Evolutionary conservation across 495 filamentous ascomycete genomes (phyloP), one percentile per base, ranked within the genome.

Genomic region (Xylaria palmicola): DNA sequence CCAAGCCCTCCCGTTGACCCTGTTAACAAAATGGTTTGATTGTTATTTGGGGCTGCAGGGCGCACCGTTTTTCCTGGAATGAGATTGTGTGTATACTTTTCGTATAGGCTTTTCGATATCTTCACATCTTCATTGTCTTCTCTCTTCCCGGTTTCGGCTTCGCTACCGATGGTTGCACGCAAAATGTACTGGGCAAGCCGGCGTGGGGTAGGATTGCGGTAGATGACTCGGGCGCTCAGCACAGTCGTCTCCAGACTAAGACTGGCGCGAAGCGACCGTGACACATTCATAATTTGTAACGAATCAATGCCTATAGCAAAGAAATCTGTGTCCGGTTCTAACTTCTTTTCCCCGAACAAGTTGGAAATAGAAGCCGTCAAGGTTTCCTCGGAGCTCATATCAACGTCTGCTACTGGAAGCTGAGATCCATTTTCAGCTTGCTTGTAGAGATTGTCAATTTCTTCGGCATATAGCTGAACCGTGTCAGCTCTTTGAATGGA

Each of bases 1-100:
- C 84, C 83, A 2, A 87, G 66, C 1, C 73, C 70, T 17, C 83
- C 82, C 2, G 83, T 85, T 3, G 79, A 77, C 20, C 83, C 83
- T 1, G 81, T 86, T 24, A 86, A 71, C n/a, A 85, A 57, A 22
- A 84, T 66, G 0, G 75, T 66, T 53, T 75, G 71, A 37, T 60
- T 51, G 17, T 68, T 49, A 34, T 68, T 64, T 26, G 57, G 56
- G 7, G 74, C 65, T 2, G 63, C 36, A 4, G 68, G 63, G 49
- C 69, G 72, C 63, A 67, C 43, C 13, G 41, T 9, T 30, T 27
- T 53, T 0, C 53, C 61, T 0, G 24, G 1, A 0, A 68, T 68
- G 41, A 73, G 51, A 45, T 70, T 60, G 9, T 20, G 29, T 9
- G 67, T 72, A 62, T 74, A 74, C 41, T 67, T 75, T 9, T 73